A percentile compares a stretch with the other conserved stretches of the same genome.
These are phyloP conservation scores for Dactylellina parvicollis DNA, from an alignment of 2,329 filamentous ascomycete species.

Conservation along the genomic window DNA sequence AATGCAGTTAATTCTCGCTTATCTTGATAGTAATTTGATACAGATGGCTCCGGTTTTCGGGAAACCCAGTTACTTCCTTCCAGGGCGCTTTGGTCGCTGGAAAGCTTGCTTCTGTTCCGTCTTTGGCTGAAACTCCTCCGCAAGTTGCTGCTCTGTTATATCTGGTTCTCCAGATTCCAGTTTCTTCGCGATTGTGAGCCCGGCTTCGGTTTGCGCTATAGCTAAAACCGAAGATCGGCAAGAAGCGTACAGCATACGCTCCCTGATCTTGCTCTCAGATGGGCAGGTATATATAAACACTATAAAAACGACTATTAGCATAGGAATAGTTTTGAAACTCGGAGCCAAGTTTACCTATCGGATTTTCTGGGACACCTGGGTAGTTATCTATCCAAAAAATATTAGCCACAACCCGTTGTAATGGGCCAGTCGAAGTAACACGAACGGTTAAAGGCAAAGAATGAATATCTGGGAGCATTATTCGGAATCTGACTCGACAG, in stretches of 20 bases:
- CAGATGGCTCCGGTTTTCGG: conserved; percentile 15
- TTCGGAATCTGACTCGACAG: conserved; percentile 71
- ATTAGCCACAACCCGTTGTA: neutral
- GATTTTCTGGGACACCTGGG: conserved; percentile 66
- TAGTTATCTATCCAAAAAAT: conserved; percentile 65
- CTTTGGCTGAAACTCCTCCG: conserved; percentile 75
- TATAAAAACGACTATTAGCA: conserved; percentile 19
- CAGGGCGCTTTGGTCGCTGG: conserved; percentile 80
- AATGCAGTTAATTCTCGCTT: conserved; percentile 43
- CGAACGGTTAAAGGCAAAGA: conserved; percentile 71
- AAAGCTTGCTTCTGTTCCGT: conserved; percentile 75
- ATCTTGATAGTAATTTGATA: conserved; percentile 41
- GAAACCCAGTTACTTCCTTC: conserved; percentile 63
- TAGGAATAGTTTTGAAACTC: too few species aligned
- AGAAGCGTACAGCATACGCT: conserved; percentile 82
- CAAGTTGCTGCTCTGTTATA: conserved; percentile 73
- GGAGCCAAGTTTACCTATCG: conserved; percentile 63
- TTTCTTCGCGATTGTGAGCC: conserved; percentile 74
- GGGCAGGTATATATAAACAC: conserved; percentile 88
- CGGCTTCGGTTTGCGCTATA: conserved; percentile 73
- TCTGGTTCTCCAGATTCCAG: conserved; percentile 69
- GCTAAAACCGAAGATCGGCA: conserved; percentile 68
- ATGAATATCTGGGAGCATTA: conserved; percentile 78
- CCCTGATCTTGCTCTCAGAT: conserved; percentile 76
- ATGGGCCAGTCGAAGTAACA: conserved; percentile 4